Base-by-base conservation (phyloP, 75 land plant genomes). In the Chamaecyparis obtusa region DNA sequence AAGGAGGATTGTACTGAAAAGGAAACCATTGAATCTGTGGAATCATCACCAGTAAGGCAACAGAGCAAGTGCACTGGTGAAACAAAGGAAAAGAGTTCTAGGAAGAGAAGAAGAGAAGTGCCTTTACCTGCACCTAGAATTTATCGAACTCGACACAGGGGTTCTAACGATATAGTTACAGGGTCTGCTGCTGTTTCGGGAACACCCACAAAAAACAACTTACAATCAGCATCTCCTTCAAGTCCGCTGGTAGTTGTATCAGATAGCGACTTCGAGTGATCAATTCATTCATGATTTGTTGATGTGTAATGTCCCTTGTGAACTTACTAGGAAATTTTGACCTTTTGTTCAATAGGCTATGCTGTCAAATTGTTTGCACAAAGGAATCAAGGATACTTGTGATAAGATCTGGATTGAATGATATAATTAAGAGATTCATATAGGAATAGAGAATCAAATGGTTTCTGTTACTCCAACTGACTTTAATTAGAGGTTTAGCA, bases 251-350 rank as follows among this genome's bases (percentile, higher is more conserved):
- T 81, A 11, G 83, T 81, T 81, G 30, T 2, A 81, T 81, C 83
- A 46, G 83, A 81, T 44, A 81, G 83, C 19, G 83, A 81, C 83
- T 81, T 81, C 27, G 83, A 81, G 49, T 81, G 44, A 54, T 77
- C 41, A 2, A 74, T 74, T 32, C 36, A 0, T 14, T 11, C 9
- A 11, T 2, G 33, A 74, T 39, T 74, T 3, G 37, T 64, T 64
- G 55, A 51, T 64, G n/a, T 39, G 41, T 48, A 48, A 44, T 44
- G 46, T 44, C 6, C 46, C 46, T 44, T 4, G 6, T 1, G 4
- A 44, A 44, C 6, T 44, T 5, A 0, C 6, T 44, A 44, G 6
- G 46, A 5, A 44, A 5, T 44, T 44, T 44, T 44, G 46, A 5
- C 46, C 46, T 44, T 4, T 44, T 44, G 6, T 44, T 44, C 6